Base-by-base conservation (phyloP, 2,329 filamentous ascomycete species). In the Pseudogymnoascus sp. region DNA sequence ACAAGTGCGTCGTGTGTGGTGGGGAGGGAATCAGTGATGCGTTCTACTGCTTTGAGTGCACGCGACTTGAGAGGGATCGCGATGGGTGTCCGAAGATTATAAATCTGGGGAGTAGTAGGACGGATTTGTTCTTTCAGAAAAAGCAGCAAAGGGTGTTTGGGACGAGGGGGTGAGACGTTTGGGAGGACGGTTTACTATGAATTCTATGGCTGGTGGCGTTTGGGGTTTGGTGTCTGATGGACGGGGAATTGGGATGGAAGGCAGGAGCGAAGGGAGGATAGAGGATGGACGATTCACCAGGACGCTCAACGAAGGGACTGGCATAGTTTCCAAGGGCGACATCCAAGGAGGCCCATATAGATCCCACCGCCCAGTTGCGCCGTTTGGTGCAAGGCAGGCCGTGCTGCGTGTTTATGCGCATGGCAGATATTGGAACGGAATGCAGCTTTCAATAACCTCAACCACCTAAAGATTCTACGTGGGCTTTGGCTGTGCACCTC, bases 1-100 rank as follows among this genome's bases (percentile, higher is more conserved):
- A 99, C 81, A 99, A 99, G 78, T 99, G 95, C 76, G 92, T 99
- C 70, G 95, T 99, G 47, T 99, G 95, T 78, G 95, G 95, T 75
- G 95, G 95, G 71, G 95, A 97, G 79, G 95, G 95, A 31, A 99
- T 99, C 75, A 95, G 90, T 35, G 95, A 99, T 76, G 95, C 95
- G 60, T 97, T 97, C 77, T 99, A 99, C 81, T 99, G 95, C 81
- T 97, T 97, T 74, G 95, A 99, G 78, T 99, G 95, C 76, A 99
- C 95, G 64, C 85, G 95, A 6, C 80, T 99, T 14, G 95, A 99
- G 76, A 99, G 97, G 78, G 95, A 99, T 75, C 82, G 95, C 65
- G 95, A 99, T 74, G 95, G 95, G 1, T 99, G 95, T 76, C 95
- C 95, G 62, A 99, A 99, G 85, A 99, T 99, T 77, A 97, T 99